Base-by-base conservation (phyloP, 768 basidiomycete species). In the Boletus rubescentipes region DNA sequence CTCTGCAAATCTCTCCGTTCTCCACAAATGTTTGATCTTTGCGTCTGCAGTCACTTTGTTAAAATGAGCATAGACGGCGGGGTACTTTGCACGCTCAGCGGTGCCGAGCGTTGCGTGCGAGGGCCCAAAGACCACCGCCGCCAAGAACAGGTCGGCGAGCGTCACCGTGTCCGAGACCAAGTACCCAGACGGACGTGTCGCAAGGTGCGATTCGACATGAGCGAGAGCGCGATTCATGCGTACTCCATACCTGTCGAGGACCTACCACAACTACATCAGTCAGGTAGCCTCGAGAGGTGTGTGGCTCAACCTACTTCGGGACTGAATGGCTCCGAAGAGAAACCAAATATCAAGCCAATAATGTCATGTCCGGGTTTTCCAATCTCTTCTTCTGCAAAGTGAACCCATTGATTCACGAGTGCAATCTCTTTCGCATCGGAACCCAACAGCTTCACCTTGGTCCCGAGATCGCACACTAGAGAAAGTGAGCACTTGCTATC, bases 361-460 rank as follows among this genome's bases (percentile, higher is more conserved):
- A 40, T 12, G 14, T 0, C 10, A 1, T 21, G 18, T 2, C 4
- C 10, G 4, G 59, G 51, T 0, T 1, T 5, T 3, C 50, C 31
- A 16, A 65, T 51, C 11, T 65, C 64, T 1, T 51, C 41, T 32
- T 65, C 63, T 8, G 54, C 47, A 36, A 62, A 65, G 35, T 62
- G 64, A 4, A 43, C 12, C 61, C 64, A 66, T 15, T 65, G 65
- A 49, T 66, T 61, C 8, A 66, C 32, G 1, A 55, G 35, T 0
- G 53, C 44, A 1, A 23, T 16, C 32, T 62, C 59, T 21, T 63
- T 49, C 11, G 35, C n/a, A 30, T 43, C 21, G 7, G 49, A 44
- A 20, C 63, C 63, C 36, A 63, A 42, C 35, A 66, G 38, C 9
- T 57, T 49, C 0, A 54, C 26, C 20, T 57, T 46, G 21, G 54